phyloP scores from a whole-genome alignment of 1,284 basidiomycete genomes.

The Rhodofomes roseus region DNA sequence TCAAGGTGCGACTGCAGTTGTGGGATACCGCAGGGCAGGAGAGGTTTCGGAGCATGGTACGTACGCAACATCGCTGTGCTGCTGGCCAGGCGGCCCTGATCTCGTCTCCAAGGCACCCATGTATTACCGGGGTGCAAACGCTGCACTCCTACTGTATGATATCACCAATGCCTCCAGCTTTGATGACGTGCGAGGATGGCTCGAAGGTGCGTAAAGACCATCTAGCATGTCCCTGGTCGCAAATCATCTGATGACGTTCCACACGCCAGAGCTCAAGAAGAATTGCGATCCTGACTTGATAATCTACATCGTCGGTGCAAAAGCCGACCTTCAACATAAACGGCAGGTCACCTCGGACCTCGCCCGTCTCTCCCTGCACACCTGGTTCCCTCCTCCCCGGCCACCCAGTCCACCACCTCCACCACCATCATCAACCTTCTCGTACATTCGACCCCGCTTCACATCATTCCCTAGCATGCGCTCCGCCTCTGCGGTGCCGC shows the following conservation, averaged over 20 bases:
- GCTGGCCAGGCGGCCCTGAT: slow-evolving; percentile 5
- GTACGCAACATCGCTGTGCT: slow-evolving; percentile 21
- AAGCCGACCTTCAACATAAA: slow-evolving; percentile 72
- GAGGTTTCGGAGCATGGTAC: slow-evolving; percentile 89
- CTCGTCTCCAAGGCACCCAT: slow-evolving; percentile 77
- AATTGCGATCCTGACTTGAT: slow-evolving; percentile 82
- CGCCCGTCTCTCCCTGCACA: slow-evolving; percentile 76
- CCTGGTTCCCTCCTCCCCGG: slow-evolving; percentile 77
- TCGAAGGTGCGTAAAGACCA: slow-evolving; percentile 62
- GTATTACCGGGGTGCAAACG: slow-evolving; percentile 98
- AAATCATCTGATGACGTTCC: background rate
- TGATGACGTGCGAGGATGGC: slow-evolving; percentile 90
- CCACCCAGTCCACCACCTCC: slow-evolving; percentile 60
- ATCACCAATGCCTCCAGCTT: slow-evolving; percentile 91
- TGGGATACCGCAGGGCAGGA: slow-evolving; percentile 99
- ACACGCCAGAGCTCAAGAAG: slow-evolving; percentile 73
- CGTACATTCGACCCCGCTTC: slow-evolving; percentile 83
- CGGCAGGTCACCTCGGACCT: slow-evolving; percentile 77
- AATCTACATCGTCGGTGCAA: slow-evolving; percentile 90
- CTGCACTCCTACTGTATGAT: slow-evolving; percentile 95
- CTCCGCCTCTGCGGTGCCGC: slow-evolving; percentile 32
- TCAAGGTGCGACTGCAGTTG: slow-evolving; percentile 81
- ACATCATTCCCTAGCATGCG: slow-evolving; percentile 76
- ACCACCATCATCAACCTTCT: slow-evolving; percentile 64
- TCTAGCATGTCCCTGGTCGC: background rate